Percentiles rank a stretch among this genome's conserved stretches.
Conservation (phyloP, 176 grass and related monocot genomes). For the Phyllostachys edulis region DNA sequence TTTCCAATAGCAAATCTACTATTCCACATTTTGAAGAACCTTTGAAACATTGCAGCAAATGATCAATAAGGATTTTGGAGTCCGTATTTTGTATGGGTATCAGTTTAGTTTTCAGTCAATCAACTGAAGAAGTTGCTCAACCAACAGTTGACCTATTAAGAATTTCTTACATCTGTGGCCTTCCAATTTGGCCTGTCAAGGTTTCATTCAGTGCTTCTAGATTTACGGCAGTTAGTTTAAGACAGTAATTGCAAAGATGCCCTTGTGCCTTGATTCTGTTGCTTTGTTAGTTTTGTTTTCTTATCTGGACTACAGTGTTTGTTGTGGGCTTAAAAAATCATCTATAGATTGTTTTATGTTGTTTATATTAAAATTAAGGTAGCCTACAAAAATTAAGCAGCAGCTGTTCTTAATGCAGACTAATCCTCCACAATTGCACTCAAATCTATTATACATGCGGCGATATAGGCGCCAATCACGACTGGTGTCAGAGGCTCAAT, state of each 20-base stretch:
- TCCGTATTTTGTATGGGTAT: not conserved
- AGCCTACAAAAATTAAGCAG: conserved; percentile 5
- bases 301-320: conserved; percentile 7
- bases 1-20: not conserved
- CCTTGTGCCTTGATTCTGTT: not conserved
- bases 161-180: not conserved
- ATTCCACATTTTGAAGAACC: not conserved
- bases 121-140: not conserved
- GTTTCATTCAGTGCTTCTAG: not conserved
- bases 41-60: not conserved
- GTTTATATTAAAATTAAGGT: not conserved
- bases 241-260: not conserved
- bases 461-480: conserved; percentile 72
- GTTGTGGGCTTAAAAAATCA: not conserved
- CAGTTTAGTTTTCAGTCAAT: not conserved
- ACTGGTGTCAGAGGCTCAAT: conserved; percentile 84
- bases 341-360: not conserved
- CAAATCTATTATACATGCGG: conserved; percentile 93
- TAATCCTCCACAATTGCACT: conserved; percentile 92
- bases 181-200: not conserved
- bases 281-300: conserved; percentile 5
- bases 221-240: not conserved
- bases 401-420: conserved; percentile 55
- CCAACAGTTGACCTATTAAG: not conserved
- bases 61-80: not conserved